These are phyloP conservation scores for Verticillium nonalfalfae DNA, from an alignment of 2,329 filamentous ascomycete genomes.

Conservation along the genomic window DNA sequence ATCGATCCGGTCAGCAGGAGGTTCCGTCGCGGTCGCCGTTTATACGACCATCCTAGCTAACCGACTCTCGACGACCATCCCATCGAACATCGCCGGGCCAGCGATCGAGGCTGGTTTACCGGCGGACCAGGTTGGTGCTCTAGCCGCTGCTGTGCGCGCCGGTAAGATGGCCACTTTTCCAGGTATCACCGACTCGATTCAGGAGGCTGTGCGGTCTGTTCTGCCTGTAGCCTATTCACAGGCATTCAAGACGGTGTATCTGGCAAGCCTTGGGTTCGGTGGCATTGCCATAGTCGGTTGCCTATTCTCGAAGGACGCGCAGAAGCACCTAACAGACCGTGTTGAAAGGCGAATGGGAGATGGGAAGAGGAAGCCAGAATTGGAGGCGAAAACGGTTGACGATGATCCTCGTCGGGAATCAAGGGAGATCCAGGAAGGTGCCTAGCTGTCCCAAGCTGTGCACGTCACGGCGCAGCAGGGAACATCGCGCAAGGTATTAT, in stretches of 20 bases:
- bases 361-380: constrained; percentile 1
- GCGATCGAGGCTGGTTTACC: constrained; percentile 28
- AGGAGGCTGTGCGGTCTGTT: constrained; percentile 18
- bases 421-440: background rate
- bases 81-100: constrained; percentile 21
- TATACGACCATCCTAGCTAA: constrained; percentile 32
- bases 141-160: constrained; percentile 12
- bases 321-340: constrained; percentile 23
- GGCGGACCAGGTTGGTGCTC: constrained; percentile 22
- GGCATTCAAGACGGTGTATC: constrained; percentile 32
- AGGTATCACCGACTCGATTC: constrained; percentile 21
- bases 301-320: constrained; percentile 25
- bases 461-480: too few species aligned
- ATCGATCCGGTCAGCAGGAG: constrained; percentile 29
- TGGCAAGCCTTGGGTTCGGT: constrained; percentile 29
- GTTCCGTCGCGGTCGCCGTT: constrained; percentile 29
- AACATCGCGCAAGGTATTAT: too few species aligned
- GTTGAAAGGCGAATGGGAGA: constrained; percentile 21
- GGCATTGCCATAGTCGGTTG: constrained; percentile 28
- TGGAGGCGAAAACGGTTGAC: background rate
- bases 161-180: constrained; percentile 25
- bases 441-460: background rate
- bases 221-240: constrained; percentile 23
- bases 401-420: background rate
- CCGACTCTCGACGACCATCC: constrained; percentile 26